Evolutionary conservation across 2,329 filamentous ascomycete species (phyloP).

Genomic region (Zasmidium citrigriseum): DNA sequence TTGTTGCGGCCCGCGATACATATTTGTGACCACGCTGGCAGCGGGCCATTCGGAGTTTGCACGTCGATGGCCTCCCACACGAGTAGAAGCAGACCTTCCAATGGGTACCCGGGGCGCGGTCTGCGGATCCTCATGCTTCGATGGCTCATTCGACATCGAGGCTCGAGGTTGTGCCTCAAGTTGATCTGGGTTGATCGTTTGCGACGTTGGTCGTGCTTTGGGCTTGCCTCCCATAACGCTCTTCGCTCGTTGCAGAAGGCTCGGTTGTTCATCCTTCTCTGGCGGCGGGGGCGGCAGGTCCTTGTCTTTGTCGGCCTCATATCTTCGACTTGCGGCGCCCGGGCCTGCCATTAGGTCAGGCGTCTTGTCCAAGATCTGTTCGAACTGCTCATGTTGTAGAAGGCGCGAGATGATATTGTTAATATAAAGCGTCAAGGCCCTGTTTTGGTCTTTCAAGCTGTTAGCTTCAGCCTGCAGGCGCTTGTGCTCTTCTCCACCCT

Average conservation of each 20-base stretch:
- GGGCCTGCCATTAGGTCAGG: conserved; percentile 59
- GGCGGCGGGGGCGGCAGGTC: conserved; percentile 77
- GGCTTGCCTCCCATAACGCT: conserved; percentile 53
- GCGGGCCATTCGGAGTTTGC: conserved; percentile 46
- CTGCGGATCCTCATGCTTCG: conserved; percentile 59
- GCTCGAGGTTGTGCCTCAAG: conserved; percentile 12
- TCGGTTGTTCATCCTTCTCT: conserved; percentile 54
- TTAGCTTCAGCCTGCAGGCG: conserved; percentile 76
- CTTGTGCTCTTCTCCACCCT: conserved; percentile 63
- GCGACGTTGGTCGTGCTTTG: conserved; percentile 36
- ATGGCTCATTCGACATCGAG: conserved; percentile 29
- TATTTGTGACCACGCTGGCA: conserved; percentile 79
- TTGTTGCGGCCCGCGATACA: conserved; percentile 71
- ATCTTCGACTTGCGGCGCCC: conserved; percentile 19
- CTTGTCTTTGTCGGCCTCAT: conserved; percentile 63
- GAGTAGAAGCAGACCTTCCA: conserved; percentile 51
- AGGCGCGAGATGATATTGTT: conserved; percentile 98
- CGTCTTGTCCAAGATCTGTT: conserved; percentile 85
- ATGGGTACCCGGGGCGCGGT: conserved; percentile 78
- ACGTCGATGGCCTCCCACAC: conserved; percentile 43
- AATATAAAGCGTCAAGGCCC: conserved; percentile 94
- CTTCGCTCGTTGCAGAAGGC: conserved; percentile 60
- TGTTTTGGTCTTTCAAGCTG: conserved; percentile 87
- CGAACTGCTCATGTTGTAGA: conserved; percentile 90
- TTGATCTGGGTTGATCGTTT: conserved; percentile 21